A percentile compares a stretch with the other conserved stretches of the same genome.
phyloP scores from a whole-genome alignment of 139 green algal species.

The Coelastrella sp. region DNA sequence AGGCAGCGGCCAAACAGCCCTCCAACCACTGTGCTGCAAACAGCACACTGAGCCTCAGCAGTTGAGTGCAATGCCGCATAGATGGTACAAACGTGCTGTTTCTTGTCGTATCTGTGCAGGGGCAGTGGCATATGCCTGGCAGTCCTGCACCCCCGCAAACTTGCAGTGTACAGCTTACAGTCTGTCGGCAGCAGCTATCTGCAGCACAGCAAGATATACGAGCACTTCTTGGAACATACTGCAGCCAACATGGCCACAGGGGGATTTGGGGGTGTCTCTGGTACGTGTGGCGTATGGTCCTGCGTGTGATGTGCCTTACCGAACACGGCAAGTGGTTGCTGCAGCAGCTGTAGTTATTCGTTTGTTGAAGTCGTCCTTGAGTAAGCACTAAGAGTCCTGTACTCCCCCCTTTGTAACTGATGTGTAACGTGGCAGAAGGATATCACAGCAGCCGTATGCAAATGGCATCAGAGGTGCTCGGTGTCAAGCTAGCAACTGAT shows the following conservation, averaged over 20 bases:
- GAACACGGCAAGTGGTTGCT: background rate
- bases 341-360: background rate
- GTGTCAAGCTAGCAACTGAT: too few relatives aligned
- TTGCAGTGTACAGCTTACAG: constrained; percentile 67
- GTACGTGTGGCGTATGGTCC: background rate
- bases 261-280: constrained; percentile 54
- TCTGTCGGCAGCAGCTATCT: constrained; percentile 50
- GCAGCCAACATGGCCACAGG: constrained; percentile 74
- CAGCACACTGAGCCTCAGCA: background rate
- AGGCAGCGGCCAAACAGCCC: too few relatives aligned
- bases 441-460: too few relatives aligned
- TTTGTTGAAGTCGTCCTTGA: too few relatives aligned
- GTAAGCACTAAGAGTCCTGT: too few relatives aligned
- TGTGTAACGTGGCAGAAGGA: too few relatives aligned
- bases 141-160: constrained; percentile 72
- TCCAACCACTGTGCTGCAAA: too few relatives aligned
- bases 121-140: constrained; percentile 49
- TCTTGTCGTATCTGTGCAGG: too few relatives aligned
- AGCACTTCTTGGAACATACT: constrained; percentile 76
- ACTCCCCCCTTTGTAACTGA: too few relatives aligned
- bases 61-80: background rate
- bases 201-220: constrained; percentile 64
- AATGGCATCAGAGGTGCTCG: too few relatives aligned
- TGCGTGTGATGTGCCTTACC: background rate
- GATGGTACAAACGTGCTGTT: too few relatives aligned